A percentile compares a stretch with the other conserved stretches of the same genome.
Conservation (phyloP, 2,329 filamentous ascomycete genomes). For the Clarireedia monteithiana region DNA sequence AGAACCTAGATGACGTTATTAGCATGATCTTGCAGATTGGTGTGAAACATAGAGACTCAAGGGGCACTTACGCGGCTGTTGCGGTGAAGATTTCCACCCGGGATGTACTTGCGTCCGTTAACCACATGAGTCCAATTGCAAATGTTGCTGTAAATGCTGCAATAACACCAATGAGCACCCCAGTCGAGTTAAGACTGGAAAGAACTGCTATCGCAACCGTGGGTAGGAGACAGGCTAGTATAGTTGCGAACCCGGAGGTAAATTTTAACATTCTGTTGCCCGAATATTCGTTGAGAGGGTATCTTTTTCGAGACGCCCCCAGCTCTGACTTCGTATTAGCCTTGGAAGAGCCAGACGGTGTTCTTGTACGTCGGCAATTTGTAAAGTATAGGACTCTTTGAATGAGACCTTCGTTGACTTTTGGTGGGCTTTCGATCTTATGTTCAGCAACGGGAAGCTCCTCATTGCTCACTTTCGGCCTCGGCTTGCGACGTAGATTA, state of each 20-base stretch:
- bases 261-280: conserved; percentile 2
- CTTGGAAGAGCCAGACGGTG: too few relatives aligned
- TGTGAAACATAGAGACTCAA: too few relatives aligned
- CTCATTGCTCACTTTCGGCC: too few relatives aligned
- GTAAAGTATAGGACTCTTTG: too few relatives aligned
- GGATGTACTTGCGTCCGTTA: conserved; percentile 11
- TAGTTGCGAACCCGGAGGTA: conserved; percentile 1
- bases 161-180: conserved; percentile 12
- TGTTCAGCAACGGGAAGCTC: background rate
- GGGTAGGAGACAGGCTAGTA: conserved; percentile 17
- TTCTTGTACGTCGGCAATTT: too few relatives aligned
- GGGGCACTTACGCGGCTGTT: conserved; percentile 18
- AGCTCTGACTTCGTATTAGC: too few relatives aligned
- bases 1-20: conserved; percentile 11
- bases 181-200: conserved; percentile 8
- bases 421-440: background rate
- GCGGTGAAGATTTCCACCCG: conserved; percentile 20
- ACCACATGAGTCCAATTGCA: conserved; percentile 15
- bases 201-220: conserved; percentile 17
- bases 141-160: conserved; percentile 17
- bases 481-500: background rate
- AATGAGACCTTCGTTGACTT: too few relatives aligned
- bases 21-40: background rate
- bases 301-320: too few relatives aligned
- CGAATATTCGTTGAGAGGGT: conserved; percentile 8